A percentile compares a stretch with the other conserved stretches of the same genome.
phyloP scores from a whole-genome alignment of 768 basidiomycete species.

The Russula ochroleuca region DNA sequence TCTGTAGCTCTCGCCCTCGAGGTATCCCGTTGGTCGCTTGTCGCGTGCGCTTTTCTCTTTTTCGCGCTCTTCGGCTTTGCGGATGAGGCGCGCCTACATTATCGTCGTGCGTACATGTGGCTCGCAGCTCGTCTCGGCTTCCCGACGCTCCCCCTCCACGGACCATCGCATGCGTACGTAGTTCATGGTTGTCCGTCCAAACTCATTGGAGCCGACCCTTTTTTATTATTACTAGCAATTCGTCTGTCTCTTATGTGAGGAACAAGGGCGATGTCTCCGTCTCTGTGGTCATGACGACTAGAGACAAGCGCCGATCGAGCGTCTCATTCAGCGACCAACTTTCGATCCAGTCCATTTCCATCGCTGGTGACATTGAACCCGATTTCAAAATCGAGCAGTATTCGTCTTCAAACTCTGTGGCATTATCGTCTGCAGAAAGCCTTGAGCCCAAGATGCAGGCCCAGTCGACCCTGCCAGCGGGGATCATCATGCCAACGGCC shows the following conservation, averaged over 20 bases:
- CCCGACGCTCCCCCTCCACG: slow-evolving; percentile 10
- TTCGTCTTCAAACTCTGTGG: slow-evolving; percentile 2
- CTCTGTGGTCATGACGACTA: background rate
- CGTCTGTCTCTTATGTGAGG: slow-evolving; percentile 9
- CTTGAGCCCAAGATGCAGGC: background rate
- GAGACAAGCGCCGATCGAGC: background rate
- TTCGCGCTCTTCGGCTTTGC: background rate
- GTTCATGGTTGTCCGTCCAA: background rate
- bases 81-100: background rate
- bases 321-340: slow-evolving; percentile 12
- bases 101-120: slow-evolving; percentile 2
- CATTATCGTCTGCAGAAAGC: slow-evolving; percentile 4
- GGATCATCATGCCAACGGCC: no score
- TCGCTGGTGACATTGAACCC: background rate
- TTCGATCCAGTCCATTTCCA: slow-evolving; percentile 21
- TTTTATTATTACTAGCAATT: background rate
- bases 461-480: background rate
- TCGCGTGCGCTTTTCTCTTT: background rate
- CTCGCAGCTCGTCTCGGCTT: slow-evolving; percentile 33
- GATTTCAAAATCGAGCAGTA: slow-evolving; percentile 7
- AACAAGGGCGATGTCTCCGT: slow-evolving; percentile 5
- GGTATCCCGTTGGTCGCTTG: background rate
- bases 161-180: slow-evolving; percentile 14
- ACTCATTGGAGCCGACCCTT: background rate
- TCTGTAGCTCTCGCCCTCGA: background rate